Base-by-base conservation (phyloP, 2,329 filamentous ascomycete genomes). In the Curvularia verruculosa region DNA sequence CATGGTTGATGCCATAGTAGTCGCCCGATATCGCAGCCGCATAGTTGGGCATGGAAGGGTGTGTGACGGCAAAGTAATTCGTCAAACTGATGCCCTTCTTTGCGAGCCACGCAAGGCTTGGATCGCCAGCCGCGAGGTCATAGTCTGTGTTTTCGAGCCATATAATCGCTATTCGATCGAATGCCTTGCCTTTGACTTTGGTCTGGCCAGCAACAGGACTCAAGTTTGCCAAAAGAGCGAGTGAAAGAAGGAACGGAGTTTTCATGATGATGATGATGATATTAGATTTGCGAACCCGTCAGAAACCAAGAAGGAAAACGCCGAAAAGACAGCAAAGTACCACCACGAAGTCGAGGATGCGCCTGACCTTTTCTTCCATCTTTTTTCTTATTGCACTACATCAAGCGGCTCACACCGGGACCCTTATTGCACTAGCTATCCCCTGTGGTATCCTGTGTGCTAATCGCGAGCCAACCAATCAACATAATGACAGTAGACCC, bases 121-220 rank as follows among this genome's bases (percentile, higher is more conserved):
- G 82, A 72, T 92, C 88, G 15, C 81, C 83, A 36, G 80, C 79
- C 1, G 89, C 86, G 68, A 87, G 84, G 50, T 85, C 82, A 63
- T 84, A 92, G 75, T 85, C 82, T 47, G 87, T 90, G 73, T 93
- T 93, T 79, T 93, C 90, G 46, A 92, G 82, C 87, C 88, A 93
- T 74, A 93, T 86, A 55, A 87, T 84, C 53, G 86, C 86, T 59
- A 90, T 84, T 15, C 90, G 86, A 71, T 92, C 84, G 71, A 93
- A 93, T 0, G 83, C 86, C 70, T 88, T 86, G 60, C 91, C 91
- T 70, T 85, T 82, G 49, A 92, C 86, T 67, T 86, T 72, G 9
- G 24, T 54, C 31, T 54, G 40, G 34, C 36, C 44, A 72, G 82
- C 87, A 29, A 83, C 85, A 9, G 57, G 58, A 52, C 34, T 51